Evolutionary conservation across 2,329 filamentous ascomycete species (phyloP), one percentile per base, ranked within the genome.

Genomic region (Sclerotinia sclerotiorum): DNA sequence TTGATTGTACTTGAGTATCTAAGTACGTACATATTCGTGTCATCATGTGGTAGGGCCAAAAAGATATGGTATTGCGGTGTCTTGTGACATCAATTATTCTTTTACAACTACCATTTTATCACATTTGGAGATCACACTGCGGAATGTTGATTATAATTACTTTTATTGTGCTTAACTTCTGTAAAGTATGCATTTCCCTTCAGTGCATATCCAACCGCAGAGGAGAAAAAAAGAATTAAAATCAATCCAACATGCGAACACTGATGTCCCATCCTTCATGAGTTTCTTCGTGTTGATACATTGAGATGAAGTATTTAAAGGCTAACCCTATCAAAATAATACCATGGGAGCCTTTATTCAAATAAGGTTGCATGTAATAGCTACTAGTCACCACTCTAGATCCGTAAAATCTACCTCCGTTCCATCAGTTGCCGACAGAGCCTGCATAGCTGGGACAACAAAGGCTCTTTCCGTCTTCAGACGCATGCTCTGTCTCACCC

Each of bases 401-500:
- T 68, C 68, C 42, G 70, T 69, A 44, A 71, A 73, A 48, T 67
- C 65, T 17, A 67, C 24, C 65, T 67, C 65, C 15, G 32, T 35
- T 51, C 54, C 48, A 24, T 62, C 17, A 64, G 70, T 73, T 52
- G 72, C 76, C 66, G 81, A 78, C 54, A 85, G 72, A 55, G 76
- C 77, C 69, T 77, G 77, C 54, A 84, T 74, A 6, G 83, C 80
- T 42, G 77, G 79, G 54, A 79, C 80, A 7, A 80, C 73, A 44
- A 80, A 75, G 49, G 73, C 76, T 66, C 70, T 79, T 70, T 80
- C 79, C 49, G 75, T 80, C 56, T 77, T 75, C 62, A 82, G 65
- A 62, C 78, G 82, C 13, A 84, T 83, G 29, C 78, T 79, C 76
- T 91, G 88, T 78, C 88, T 90, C 65, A 87, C 84, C 19, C 92